Evolutionary conservation across 1,284 basidiomycete species (phyloP).

Genomic region (Austroboletus niveus): DNA sequence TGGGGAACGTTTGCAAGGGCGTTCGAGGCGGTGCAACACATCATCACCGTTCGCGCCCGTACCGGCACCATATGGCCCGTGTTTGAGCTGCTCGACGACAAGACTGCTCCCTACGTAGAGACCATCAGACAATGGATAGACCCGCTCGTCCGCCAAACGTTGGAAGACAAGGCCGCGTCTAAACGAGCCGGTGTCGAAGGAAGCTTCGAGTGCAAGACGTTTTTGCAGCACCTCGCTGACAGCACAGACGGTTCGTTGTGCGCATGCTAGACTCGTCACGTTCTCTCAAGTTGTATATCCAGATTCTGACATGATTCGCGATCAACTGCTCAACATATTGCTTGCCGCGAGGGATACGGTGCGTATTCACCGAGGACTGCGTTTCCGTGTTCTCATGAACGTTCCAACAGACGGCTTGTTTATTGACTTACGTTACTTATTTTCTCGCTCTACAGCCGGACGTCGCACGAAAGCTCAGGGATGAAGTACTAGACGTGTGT

Average conservation of each 20-base stretch:
- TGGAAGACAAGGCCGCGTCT: constrained; percentile 45
- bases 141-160: constrained; percentile 54
- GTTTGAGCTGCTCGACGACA: constrained; percentile 62
- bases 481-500: constrained; percentile 56
- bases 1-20: constrained; percentile 64
- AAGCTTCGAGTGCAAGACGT: constrained; percentile 53
- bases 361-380: constrained; percentile 18
- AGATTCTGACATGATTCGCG: constrained; percentile 60
- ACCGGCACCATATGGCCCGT: constrained; percentile 67
- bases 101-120: constrained; percentile 47
- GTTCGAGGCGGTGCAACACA: constrained; percentile 61
- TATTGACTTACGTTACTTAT: constrained; percentile 64
- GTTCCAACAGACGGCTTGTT: constrained; percentile 51
- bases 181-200: constrained; percentile 39
- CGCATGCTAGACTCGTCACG: constrained; percentile 2
- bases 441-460: constrained; percentile 62
- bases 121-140: constrained; percentile 60
- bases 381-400: constrained; percentile 4
- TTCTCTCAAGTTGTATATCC: constrained; percentile 6
- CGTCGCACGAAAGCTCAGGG: constrained; percentile 51
- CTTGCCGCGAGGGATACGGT: constrained; percentile 75
- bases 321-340: constrained; percentile 71
- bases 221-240: constrained; percentile 65
- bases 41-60: constrained; percentile 50
- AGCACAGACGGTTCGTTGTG: constrained; percentile 52